phyloP scores from a whole-genome alignment of 805 yeast species.

The Cyberlindnera americana region DNA sequence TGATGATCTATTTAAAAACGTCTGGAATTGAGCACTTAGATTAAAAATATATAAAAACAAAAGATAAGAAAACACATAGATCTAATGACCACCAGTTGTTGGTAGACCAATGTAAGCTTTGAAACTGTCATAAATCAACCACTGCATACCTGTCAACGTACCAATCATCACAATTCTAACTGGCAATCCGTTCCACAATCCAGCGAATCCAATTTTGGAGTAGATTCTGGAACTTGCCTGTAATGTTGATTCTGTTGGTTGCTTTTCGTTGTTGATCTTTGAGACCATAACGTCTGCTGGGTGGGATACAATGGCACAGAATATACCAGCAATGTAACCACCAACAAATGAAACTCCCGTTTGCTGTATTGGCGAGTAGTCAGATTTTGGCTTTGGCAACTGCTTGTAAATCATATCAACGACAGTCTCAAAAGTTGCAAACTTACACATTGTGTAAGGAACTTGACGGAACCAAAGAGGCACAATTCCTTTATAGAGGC shows the following conservation, averaged over 20 bases:
- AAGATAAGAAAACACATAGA: neutral
- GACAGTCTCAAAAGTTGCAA: constrained; percentile 89
- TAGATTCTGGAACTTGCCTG: constrained; percentile 73
- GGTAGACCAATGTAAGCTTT: constrained; percentile 94
- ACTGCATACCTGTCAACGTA: constrained; percentile 94
- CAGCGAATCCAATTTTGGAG: constrained; percentile 80
- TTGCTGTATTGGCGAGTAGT: constrained; percentile 72
- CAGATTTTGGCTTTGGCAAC: constrained; percentile 68
- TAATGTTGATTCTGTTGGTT: constrained; percentile 61
- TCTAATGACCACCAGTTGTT: constrained; percentile 65
- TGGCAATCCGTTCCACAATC: constrained; percentile 93
- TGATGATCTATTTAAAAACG: constrained; percentile 67
- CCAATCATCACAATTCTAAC: constrained; percentile 97
- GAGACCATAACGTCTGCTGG: constrained; percentile 99
- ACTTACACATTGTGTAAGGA: constrained; percentile 98
- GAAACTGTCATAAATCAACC: constrained; percentile 95
- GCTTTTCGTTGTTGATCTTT: constrained; percentile 74
- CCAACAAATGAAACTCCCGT: constrained; percentile 94
- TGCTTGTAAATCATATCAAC: constrained; percentile 74
- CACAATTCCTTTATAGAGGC: constrained; percentile 81
- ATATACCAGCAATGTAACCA: constrained; percentile 96
- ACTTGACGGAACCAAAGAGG: constrained; percentile 97
- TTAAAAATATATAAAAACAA: neutral
- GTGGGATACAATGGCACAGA: constrained; percentile 94
- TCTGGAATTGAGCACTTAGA: constrained; percentile 59